Percentiles rank a stretch among this genome's conserved stretches.
phyloP scores from a whole-genome alignment of 1,284 basidiomycete genomes.

The Ganoderma leucocontextum region DNA sequence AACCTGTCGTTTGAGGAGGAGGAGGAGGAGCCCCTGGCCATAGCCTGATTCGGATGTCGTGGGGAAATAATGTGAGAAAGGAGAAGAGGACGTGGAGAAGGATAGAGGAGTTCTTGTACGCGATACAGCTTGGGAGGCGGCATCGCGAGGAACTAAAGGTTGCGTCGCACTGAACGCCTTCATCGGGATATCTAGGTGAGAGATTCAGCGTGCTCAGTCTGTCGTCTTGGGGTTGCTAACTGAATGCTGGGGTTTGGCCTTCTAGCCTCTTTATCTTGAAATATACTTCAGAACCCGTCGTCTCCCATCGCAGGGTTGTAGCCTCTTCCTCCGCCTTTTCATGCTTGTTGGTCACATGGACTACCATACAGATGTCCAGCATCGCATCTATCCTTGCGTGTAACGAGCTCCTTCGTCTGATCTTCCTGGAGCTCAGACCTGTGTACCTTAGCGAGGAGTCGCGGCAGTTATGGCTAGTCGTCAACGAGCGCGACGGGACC shows the following conservation, averaged over 20 bases:
- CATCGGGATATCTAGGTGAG: no score
- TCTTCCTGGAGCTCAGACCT: not conserved
- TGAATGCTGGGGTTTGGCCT: no score
- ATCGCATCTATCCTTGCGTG: not conserved
- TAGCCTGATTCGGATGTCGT: not conserved
- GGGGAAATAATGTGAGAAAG: not conserved
- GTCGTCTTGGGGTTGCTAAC: no score
- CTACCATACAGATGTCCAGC: not conserved
- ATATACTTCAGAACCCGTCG: no score
- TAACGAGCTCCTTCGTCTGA: not conserved
- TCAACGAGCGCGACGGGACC: not conserved
- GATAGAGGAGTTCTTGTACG: not conserved
- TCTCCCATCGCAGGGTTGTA: no score
- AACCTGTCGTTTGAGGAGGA: not conserved
- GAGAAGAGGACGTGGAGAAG: not conserved
- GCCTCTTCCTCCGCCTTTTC: no score
- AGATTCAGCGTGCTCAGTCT: no score
- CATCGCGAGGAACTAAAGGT: not conserved
- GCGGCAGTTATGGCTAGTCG: not conserved
- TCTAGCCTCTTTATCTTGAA: no score
- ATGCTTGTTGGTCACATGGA: no score
- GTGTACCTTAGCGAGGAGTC: no score
- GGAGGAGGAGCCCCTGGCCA: not conserved
- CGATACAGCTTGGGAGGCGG: slow-evolving; percentile 2
- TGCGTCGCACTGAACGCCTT: not conserved